Base-by-base conservation (phyloP, 108 stramenopile genomes). In the Aurantiochytrium sp. region DNA sequence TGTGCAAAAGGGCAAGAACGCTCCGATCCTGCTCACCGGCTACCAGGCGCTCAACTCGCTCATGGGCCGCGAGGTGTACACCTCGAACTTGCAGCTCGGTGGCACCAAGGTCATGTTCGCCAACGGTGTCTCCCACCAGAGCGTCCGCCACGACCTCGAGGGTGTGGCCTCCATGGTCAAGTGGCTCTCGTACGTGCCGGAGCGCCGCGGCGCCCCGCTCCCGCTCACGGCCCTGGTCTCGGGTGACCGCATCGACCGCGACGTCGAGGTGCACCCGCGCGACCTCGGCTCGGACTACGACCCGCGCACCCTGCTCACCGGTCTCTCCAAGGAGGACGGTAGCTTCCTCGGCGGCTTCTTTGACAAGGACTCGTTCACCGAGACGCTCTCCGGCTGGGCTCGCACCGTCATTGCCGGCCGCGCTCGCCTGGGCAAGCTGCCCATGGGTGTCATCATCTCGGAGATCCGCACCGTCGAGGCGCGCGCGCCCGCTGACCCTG, bases 41-140 rank as follows among this genome's bases (percentile, higher is more conserved):
- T 99, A 97, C 91, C 97, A 98, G 92, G 99, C 99, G 0, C 93
- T 99, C 59, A 99, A 99, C 94, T 99, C 98, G 90, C 93, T 99
- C 72, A 98, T 99, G 98, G 98, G 98, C 60, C 94, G 95, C 87
- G 97, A 98, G 91, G 97, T 99, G 14, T 99, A 99, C 92, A 96
- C 97, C n/a, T 97, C 97, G 6, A 98, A 99, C 90, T 97, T 98
- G 64, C 99, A 99, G 91, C 94, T 99, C 25, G 98, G 98, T 89
- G 99, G 98, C 4, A 96, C 97, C 47, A 94, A 95, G 21, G 97
- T 99, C 72, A 99, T 99, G 99, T 95, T 96, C 88, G 93, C 97
- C 47, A 99, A 99, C 92, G 99, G 99, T 60, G 94, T 99, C 43
- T 97, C 98, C 6, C 99, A 99, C 91, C 87, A 95, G 72, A 90